These are phyloP conservation scores for Voacanga thouarsii DNA, from an alignment of 257 asterid species.

Conservation along the genomic window DNA sequence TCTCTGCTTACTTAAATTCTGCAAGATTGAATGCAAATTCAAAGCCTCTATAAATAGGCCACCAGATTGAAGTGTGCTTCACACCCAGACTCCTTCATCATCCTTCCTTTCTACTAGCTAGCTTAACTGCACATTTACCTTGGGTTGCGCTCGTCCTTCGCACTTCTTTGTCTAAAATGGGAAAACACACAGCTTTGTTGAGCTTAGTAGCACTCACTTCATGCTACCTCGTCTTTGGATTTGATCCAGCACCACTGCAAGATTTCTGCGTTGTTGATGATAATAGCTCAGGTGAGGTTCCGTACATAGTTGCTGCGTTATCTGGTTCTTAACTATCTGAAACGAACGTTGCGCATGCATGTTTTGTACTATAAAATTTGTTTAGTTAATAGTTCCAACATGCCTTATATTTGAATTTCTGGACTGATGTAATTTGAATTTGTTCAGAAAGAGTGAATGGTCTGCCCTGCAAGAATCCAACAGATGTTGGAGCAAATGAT, in stretches of 20 bases:
- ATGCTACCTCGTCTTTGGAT: neutral
- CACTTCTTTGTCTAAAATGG: neutral
- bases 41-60: too few species aligned
- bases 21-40: neutral
- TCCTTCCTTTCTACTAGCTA: too few species aligned
- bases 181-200: neutral
- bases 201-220: neutral
- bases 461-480: conserved; percentile 24
- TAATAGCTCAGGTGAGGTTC: conserved; percentile 15
- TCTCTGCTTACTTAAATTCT: too few species aligned
- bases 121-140: too few species aligned
- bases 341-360: too few species aligned
- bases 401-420: too few species aligned
- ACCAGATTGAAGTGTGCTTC: too few species aligned
- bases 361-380: too few species aligned
- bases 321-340: neutral
- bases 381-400: too few species aligned
- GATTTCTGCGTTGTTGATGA: conserved; percentile 5
- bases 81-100: too few species aligned
- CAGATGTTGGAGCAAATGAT: conserved; percentile 13
- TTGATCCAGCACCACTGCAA: neutral
- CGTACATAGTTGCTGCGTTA: neutral
- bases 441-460: conserved; percentile 26
- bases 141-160: too few species aligned
- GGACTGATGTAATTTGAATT: neutral